Base-by-base conservation (phyloP, 441 rosid genomes). In the Populus hybrid region DNA sequence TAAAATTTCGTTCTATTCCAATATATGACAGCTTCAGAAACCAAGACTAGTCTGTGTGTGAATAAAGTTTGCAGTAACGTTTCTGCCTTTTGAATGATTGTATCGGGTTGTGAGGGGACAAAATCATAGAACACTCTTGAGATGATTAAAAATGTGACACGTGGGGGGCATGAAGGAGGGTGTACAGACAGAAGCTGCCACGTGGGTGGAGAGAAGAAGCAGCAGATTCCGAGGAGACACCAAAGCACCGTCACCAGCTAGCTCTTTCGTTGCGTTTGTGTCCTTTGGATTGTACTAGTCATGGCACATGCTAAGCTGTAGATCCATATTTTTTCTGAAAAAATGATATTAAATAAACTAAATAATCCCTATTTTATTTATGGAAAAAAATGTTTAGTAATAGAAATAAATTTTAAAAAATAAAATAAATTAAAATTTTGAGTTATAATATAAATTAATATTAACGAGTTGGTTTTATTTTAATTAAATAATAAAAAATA, bases 141-240 rank as follows among this genome's bases (percentile, higher is more conserved):
- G 21, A 36, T 76, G 18, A 65, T 54, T 64, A 46, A 57, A 57
- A 65, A 30, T 18, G 5, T 81, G 35, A 83, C 88, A 84, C 86
- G 86, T 87, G 90, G 89, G 80, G 76, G 26, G 14, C 80, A 82
- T 82, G 84, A 81, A 74, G 23, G 24, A 3, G 18, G n/a, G 28
- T 8, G 8, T 7, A 2, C 63, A 18, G 63, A 20, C 0, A 57
- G 63, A 38, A 42, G 46, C 42, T 42, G 57, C 72, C 83, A 80
- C 87, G 89, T 84, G 83, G 82, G 77, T 28, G 77, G 50, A 68
- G 35, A 57, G 63, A 57, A 57, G 67, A 63, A 66, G 73, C 6
- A 50, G 59, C 81, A 76, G 87, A 77, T 77, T 67, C 86, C 75
- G 23, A 84, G 85, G 83, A 74, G 76, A 76, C 80, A 76, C 81